Conservation (phyloP, 108 stramenopile species). For the Nitzschia sp. region DNA sequence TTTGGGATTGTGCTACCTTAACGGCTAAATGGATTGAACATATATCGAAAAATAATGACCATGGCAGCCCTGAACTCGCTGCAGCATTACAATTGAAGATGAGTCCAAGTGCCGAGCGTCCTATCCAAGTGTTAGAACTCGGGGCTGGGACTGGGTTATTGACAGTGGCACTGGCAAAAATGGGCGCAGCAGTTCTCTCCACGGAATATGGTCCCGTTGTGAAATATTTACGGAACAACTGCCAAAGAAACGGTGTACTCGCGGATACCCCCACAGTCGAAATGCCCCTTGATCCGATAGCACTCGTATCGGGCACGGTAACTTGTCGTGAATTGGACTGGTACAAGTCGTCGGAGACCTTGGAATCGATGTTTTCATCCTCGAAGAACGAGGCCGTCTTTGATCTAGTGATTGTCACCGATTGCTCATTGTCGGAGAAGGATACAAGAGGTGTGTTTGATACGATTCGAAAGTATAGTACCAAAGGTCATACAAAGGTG, state of each 20-base stretch:
- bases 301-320: constrained; percentile 8
- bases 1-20: constrained; percentile 31
- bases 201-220: constrained; percentile 21
- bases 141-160: constrained; percentile 30
- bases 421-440: constrained; percentile 8
- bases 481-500: constrained; percentile 20
- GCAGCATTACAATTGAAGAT: constrained; percentile 4
- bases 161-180: constrained; percentile 28
- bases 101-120: background rate
- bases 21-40: constrained; percentile 29
- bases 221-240: background rate
- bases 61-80: constrained; percentile 1
- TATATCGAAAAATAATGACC: too few species aligned
- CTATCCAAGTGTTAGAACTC: constrained; percentile 24
- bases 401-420: constrained; percentile 27
- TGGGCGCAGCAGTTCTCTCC: constrained; percentile 27
- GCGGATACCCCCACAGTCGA: background rate
- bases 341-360: constrained; percentile 10
- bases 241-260: background rate
- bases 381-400: constrained; percentile 8
- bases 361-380: constrained; percentile 15
- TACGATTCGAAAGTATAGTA: constrained; percentile 22
- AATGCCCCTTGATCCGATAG: too few species aligned
- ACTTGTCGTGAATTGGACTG: constrained; percentile 30
- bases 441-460: constrained; percentile 14